Evolutionary conservation across 116 monocot genomes (phyloP), one percentile per base, ranked within the genome.

Genomic region (Iris pallida): DNA sequence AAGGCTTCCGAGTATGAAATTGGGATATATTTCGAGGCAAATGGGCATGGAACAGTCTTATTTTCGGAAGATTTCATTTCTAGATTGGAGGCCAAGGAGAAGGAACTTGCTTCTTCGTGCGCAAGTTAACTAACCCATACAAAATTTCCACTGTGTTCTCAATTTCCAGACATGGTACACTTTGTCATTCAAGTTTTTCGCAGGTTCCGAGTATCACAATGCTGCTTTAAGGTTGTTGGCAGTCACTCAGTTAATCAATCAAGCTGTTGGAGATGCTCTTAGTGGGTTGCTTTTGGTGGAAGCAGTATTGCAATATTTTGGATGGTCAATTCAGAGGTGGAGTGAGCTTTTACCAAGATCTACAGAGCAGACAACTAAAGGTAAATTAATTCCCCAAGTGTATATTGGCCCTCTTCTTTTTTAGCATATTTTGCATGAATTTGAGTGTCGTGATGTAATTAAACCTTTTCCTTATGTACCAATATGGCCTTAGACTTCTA

Each of bases 21-120:
- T 55, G 96, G 96, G 7, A 76, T 96, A 48, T 96, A 91, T 56
- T 96, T 96, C 71, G 96, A 96, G 79, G 96, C 96, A 53, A 91
- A 91, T 73, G 92, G 96, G 7, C 91, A 95, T 80, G 91, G 95
- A 68, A 95, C 95, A 8, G 62, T 95, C 61, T 41, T 95, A 11
- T 95, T 95, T 64, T 86, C 88, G 44, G 76, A 86, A 30, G 45
- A 60, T 42, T 89, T 87, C 70, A 55, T 91, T 42, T 64, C 57
- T 5, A 49, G 8, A 46, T 63, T 95, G 68, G 69, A 90, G 65
- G 55, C 58, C 16, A 63, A 51, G 53, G 75, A 49, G 15, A 62
- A 68, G 57, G 83, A 95, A 53, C 68, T 86, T 47, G 64, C 68
- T 30, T 65, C 71, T 67, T 42, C 55, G 47, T 65, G 68, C 71